phyloP scores from a whole-genome alignment of 495 filamentous ascomycete genomes.

The Pyronema omphalodes region DNA sequence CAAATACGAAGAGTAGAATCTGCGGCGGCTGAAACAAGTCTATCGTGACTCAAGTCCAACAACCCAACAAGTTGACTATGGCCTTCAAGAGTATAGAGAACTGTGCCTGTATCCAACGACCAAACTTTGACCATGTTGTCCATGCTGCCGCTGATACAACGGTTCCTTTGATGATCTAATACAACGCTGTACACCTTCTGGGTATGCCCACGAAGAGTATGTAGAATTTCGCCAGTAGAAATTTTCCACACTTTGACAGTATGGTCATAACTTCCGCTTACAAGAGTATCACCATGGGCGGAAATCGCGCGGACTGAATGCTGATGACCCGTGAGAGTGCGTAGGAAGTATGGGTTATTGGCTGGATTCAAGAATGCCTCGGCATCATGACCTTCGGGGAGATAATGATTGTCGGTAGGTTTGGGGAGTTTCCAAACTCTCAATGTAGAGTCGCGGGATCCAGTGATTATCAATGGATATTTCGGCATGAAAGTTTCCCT shows the following conservation, averaged over 20 bases:
- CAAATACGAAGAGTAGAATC: slow-evolving; percentile 92
- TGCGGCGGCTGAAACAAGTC: slow-evolving; percentile 83
- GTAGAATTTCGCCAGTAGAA: slow-evolving; percentile 76
- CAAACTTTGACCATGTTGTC: slow-evolving; percentile 96
- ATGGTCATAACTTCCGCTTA: slow-evolving; percentile 96
- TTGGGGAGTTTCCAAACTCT: slow-evolving; percentile 93
- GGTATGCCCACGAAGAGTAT: slow-evolving; percentile 71
- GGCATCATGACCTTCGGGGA: slow-evolving; percentile 31
- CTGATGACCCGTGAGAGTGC: slow-evolving; percentile 65
- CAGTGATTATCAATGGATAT: slow-evolving; percentile 88
- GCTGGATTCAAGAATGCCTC: slow-evolving; percentile 48
- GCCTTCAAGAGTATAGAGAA: slow-evolving; percentile 80
- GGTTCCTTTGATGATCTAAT: slow-evolving; percentile 73
- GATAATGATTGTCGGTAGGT: slow-evolving; percentile 50
- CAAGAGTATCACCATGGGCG: slow-evolving; percentile 85
- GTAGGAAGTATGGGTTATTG: slow-evolving; percentile 87
- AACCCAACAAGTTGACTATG: slow-evolving; percentile 88
- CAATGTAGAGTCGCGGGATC: slow-evolving; percentile 84
- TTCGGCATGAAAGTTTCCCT: slow-evolving; percentile 71
- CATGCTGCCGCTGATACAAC: slow-evolving; percentile 97
- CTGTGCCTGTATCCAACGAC: slow-evolving; percentile 77
- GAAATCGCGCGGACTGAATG: slow-evolving; percentile 98
- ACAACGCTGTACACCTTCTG: slow-evolving; percentile 98
- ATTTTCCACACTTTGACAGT: slow-evolving; percentile 96
- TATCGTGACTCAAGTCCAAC: slow-evolving; percentile 69